Conservation (phyloP, 2,329 filamentous ascomycete genomes). For the Colletotrichum godetiae region DNA sequence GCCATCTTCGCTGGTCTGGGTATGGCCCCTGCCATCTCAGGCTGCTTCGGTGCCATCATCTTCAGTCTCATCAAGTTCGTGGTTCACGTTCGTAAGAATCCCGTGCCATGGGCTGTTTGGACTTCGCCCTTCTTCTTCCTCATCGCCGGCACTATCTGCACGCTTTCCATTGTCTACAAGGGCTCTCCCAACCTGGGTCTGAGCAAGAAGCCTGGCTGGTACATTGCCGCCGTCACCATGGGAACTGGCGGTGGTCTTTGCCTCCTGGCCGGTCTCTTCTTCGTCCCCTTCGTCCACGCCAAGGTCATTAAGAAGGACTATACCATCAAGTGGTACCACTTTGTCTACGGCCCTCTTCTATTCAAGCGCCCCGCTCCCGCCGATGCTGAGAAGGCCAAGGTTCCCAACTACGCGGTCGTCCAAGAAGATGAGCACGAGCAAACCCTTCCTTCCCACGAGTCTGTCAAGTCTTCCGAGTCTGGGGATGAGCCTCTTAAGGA, state of each 20-base stretch:
- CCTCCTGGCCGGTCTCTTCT: conserved; percentile 74
- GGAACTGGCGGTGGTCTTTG: conserved; percentile 71
- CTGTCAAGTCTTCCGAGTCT: conserved; percentile 35
- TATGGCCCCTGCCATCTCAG: conserved; percentile 78
- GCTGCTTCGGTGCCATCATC: conserved; percentile 72
- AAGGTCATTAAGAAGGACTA: conserved; percentile 77
- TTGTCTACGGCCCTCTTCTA: conserved; percentile 72
- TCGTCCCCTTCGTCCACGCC: conserved; percentile 76
- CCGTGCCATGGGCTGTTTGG: conserved; percentile 78
- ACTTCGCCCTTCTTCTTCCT: conserved; percentile 83
- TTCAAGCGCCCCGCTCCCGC: conserved; percentile 67
- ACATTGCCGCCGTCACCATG: conserved; percentile 73
- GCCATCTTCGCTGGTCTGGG: conserved; percentile 78
- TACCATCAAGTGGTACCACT: conserved; percentile 71
- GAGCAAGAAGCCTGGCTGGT: conserved; percentile 74
- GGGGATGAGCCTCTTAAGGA: conserved; percentile 59
- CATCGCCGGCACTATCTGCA: conserved; percentile 78
- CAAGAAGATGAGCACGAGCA: conserved; percentile 68
- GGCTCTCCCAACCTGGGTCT: conserved; percentile 77
- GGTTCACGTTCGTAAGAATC: conserved; percentile 79
- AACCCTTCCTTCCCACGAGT: conserved; percentile 44
- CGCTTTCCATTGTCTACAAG: conserved; percentile 84
- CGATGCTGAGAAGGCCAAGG: conserved; percentile 66
- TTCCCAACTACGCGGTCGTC: conserved; percentile 83
- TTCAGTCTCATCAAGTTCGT: conserved; percentile 78